Base-by-base conservation (phyloP, 1,284 basidiomycete genomes). In the Papiliotrema flavescens region DNA sequence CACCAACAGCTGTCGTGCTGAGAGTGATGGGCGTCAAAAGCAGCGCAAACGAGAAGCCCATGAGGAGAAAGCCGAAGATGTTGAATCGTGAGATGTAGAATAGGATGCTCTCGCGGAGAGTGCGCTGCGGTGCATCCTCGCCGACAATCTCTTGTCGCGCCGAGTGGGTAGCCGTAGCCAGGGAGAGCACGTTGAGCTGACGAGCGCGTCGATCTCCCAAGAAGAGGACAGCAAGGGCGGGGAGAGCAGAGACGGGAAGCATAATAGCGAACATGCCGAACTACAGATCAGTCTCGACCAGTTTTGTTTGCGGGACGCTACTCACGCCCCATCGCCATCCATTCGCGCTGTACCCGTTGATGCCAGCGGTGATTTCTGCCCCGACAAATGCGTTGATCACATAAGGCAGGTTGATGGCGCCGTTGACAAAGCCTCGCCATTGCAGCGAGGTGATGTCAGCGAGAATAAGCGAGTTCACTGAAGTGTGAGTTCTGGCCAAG, bases 401-500 rank as follows among this genome's bases (percentile, higher is more conserved):
- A 71, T 85, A 89, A 2, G 44, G 81, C 77, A 72, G 83, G 80
- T 83, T 81, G 26, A 86, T 81, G 11, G 88, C 76, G 17, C 85
- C 87, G 3, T 83, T 80, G 26, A 87, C 82, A 13, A 89, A 77
- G 5, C 86, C 87, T 51, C 89, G 81, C 86, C 86, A 90, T 70
- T 84, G 81, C n/a, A 89, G 81, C 2, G 84, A 85, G 2, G 88
- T 89, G 55, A 87, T 84, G 67, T 91, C 88, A 17, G 86, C 87
- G 50, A 73, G 53, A 26, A 71, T 51, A 57, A 71, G 63, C 64
- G 61, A 11, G 32, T 45, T 44, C n/a, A 51, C 28, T n/a, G n/a
- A n/a, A n/a, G n/a, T n/a, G n/a, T n/a, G n/a, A 37, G n/a, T 11
- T 37, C n/a, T 9, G 9, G n/a, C 11, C 35, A n/a, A n/a, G 35